Conservation (phyloP, 2,329 filamentous ascomycete genomes). For the Penicillium psychrosexuale region DNA sequence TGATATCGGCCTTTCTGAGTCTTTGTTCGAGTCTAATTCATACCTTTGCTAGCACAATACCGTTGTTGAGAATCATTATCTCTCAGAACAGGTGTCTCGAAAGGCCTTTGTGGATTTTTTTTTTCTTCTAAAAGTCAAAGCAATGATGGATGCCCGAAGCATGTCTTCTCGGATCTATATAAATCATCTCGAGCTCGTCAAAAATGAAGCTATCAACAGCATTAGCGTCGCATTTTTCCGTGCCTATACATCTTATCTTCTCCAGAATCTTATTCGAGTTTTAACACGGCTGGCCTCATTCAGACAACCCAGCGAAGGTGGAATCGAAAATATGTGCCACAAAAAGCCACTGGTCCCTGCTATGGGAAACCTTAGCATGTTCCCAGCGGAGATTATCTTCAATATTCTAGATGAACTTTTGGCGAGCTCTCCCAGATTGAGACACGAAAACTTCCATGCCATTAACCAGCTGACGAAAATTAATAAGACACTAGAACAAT, state of each 20-base stretch:
- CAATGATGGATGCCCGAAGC: background rate
- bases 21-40: background rate
- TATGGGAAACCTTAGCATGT: slow-evolving; percentile 1
- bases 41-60: background rate
- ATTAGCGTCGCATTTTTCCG: no score
- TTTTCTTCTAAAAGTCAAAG: background rate
- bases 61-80: background rate
- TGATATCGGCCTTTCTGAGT: background rate
- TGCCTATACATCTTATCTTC: background rate
- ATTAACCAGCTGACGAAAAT: background rate
- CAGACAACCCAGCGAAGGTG: background rate
- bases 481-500: background rate
- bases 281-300: no score
- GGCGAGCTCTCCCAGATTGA: background rate
- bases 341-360: background rate
- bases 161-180: background rate
- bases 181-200: background rate
- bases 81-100: background rate
- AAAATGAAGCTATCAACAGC: background rate
- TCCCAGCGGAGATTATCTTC: slow-evolving; percentile 10
- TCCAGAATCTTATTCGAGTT: background rate
- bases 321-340: background rate
- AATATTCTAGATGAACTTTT: slow-evolving; percentile 8
- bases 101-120: background rate
- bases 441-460: slow-evolving; percentile 7